Percentiles rank a stretch among this genome's conserved stretches.
These are phyloP conservation scores for Coemansia sp. DNA, from an alignment of 192 early-diverging fungal genomes.

Conservation along the genomic window DNA sequence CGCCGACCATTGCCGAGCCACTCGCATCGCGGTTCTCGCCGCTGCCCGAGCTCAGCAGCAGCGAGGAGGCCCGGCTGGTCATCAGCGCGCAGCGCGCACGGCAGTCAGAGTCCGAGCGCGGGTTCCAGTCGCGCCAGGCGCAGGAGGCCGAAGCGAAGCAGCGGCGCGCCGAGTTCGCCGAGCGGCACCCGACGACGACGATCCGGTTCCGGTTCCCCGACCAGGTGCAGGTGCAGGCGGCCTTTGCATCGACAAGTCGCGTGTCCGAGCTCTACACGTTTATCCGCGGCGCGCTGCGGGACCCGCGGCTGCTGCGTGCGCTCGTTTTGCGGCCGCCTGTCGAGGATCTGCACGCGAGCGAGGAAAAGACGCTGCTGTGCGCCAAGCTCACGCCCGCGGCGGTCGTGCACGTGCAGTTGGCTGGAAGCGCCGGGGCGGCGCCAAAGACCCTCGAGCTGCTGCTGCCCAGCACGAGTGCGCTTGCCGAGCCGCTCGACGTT, in stretches of 20 bases:
- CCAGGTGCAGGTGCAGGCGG: conserved; percentile 66
- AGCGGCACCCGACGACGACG: conserved; percentile 47
- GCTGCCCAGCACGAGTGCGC: conserved; percentile 6
- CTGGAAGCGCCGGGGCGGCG: background rate
- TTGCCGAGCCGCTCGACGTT: conserved; percentile 10
- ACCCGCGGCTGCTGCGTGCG: conserved; percentile 9
- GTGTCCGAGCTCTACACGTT: conserved; percentile 33
- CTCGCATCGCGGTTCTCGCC: conserved; percentile 57
- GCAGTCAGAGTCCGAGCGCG: conserved; percentile 58
- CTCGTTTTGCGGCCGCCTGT: conserved; percentile 38
- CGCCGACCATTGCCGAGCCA: conserved; percentile 29
- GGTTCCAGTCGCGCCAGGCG: conserved; percentile 76
- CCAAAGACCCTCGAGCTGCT: conserved; percentile 18
- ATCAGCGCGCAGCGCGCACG: conserved; percentile 58
- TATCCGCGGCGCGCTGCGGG: conserved; percentile 6
- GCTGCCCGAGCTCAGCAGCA: conserved; percentile 68
- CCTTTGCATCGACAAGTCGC: conserved; percentile 66
- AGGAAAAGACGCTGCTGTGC: conserved; percentile 12
- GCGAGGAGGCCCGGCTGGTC: conserved; percentile 68
- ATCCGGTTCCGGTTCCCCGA: conserved; percentile 89
- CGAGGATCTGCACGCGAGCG: conserved; percentile 10
- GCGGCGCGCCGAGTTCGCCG: conserved; percentile 15
- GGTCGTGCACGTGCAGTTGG: conserved; percentile 41
- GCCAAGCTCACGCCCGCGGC: conserved; percentile 41
- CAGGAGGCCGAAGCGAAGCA: conserved; percentile 71